Percentiles rank a stretch among this genome's conserved stretches.
Evolutionary conservation across 2,329 filamentous ascomycete species (phyloP).

Genomic region (Eutypa lata): DNA sequence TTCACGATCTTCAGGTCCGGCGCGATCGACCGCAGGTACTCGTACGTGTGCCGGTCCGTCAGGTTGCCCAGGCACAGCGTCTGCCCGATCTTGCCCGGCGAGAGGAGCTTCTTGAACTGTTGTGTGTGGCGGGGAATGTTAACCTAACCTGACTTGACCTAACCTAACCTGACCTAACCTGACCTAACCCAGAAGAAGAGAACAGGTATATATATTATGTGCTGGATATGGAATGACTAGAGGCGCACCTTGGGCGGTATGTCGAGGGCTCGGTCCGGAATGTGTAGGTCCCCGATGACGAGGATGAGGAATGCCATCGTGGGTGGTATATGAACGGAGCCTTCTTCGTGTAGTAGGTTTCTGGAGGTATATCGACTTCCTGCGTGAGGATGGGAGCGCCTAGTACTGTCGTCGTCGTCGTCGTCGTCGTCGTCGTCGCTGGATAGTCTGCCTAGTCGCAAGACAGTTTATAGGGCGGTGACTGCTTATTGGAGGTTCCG

Average conservation of each 20-base stretch:
- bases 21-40: constrained; percentile 72
- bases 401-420: no score
- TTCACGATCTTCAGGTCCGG: constrained; percentile 70
- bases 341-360: not conserved
- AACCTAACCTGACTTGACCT: no score
- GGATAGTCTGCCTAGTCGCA: no score
- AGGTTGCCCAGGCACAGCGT: constrained; percentile 78
- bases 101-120: constrained; percentile 82
- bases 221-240: no score
- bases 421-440: no score
- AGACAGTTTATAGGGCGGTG: no score
- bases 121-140: not conserved
- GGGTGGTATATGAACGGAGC: not conserved
- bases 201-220: no score
- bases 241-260: constrained; percentile 77
- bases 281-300: constrained; percentile 90
- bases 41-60: constrained; percentile 76
- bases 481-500: no score
- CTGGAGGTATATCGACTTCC: not conserved
- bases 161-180: no score
- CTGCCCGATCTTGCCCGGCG: constrained; percentile 79
- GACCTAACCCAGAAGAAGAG: no score
- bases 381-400: no score
- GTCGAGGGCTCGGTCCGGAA: constrained; percentile 86
- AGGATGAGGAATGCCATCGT: constrained; percentile 82